A percentile compares a stretch with the other conserved stretches of the same genome.
Conservation (phyloP, 2,329 filamentous ascomycete genomes). For the Fusarium sp. region DNA sequence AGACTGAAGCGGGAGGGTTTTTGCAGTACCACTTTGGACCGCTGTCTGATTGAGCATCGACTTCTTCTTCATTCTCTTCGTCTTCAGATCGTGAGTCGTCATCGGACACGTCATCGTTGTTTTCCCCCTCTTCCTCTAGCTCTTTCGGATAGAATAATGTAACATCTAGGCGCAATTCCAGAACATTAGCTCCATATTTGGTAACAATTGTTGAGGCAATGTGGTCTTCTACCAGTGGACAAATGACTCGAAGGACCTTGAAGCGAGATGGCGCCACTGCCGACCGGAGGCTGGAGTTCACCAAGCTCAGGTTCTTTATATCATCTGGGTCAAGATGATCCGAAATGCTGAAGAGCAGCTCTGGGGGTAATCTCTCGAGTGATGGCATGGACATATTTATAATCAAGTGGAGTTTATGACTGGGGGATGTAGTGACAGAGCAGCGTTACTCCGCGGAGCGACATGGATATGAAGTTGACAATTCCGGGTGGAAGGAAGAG, state of each 20-base stretch:
- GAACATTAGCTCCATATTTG: neutral
- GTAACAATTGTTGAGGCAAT: neutral
- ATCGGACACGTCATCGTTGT: no score
- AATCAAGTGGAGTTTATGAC: no score
- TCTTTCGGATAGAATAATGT: neutral
- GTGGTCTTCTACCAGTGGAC: neutral
- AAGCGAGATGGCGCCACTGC: neutral
- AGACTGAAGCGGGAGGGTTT: constrained; percentile 11
- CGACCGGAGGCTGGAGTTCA: neutral
- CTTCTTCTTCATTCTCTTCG: neutral
- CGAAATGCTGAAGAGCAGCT: no score
- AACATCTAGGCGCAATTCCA: neutral
- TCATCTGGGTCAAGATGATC: neutral
- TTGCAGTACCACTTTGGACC: neutral
- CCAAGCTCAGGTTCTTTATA: neutral
- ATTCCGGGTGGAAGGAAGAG: no score
- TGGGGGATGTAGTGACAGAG: no score
- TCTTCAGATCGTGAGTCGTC: neutral
- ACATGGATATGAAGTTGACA: no score
- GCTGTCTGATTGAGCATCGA: neutral
- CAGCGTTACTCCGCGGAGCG: no score
- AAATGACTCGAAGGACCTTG: neutral
- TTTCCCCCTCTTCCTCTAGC: no score
- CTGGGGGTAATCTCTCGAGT: no score
- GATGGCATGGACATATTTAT: no score